A percentile compares a stretch with the other conserved stretches of the same genome.
These are phyloP conservation scores for Panicum miliaceum DNA, from an alignment of 176 grass and related monocot species.

Conservation along the genomic window DNA sequence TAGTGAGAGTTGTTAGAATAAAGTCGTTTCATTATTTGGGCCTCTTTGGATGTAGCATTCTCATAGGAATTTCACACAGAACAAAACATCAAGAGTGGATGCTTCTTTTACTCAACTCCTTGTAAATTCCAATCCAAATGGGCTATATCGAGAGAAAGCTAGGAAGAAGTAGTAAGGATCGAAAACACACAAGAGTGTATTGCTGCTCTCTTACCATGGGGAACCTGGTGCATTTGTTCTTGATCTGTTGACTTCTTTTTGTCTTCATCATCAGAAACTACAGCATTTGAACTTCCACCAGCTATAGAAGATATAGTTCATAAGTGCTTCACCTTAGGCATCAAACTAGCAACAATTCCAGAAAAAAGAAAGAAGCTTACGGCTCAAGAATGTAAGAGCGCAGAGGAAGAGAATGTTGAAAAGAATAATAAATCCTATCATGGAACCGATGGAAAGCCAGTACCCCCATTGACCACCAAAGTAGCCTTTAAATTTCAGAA, in stretches of 20 bases:
- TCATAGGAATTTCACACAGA: not conserved
- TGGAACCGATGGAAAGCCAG: slow-evolving; percentile 76
- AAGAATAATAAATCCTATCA: slow-evolving; percentile 63
- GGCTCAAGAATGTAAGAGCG: slow-evolving; percentile 62
- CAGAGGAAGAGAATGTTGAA: slow-evolving; percentile 79
- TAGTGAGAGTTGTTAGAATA: not conserved
- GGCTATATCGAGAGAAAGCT: not conserved
- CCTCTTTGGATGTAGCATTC: not conserved
- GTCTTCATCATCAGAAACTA: slow-evolving; percentile 52
- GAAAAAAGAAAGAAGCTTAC: slow-evolving; percentile 51
- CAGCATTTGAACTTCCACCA: slow-evolving; percentile 46
- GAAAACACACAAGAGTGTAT: not conserved
- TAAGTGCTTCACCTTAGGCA: slow-evolving; percentile 24
- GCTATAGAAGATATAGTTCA: slow-evolving; percentile 48
- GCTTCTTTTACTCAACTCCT: not conserved
- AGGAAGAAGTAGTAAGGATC: not conserved
- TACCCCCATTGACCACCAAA: slow-evolving; percentile 65
- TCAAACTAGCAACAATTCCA: not conserved
- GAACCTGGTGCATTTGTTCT: slow-evolving; percentile 7
- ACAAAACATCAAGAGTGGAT: slow-evolving; percentile 9
- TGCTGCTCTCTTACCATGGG: not conserved
- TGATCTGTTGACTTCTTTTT: slow-evolving; percentile 14
- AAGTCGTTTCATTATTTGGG: not conserved
- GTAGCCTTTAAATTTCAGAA: slow-evolving; percentile 75
- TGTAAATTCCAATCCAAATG: not conserved